Conservation (phyloP, 176 grass and related monocot genomes). For the Dendrocalamus sinicus region DNA sequence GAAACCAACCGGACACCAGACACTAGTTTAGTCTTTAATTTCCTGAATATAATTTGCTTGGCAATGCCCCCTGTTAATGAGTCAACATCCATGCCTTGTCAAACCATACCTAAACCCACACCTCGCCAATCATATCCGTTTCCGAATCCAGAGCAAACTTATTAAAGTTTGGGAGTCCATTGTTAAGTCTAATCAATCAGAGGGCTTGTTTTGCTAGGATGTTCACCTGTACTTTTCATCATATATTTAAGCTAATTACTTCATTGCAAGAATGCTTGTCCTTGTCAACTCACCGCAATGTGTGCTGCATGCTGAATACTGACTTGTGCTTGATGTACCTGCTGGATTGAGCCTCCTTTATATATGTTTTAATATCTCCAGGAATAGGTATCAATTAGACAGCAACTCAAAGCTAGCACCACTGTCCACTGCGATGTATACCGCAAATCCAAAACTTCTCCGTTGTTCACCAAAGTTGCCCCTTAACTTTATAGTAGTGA, state of each 20-base stretch:
- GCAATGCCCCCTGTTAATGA: slow-evolving; percentile 45
- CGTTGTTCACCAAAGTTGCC: not conserved
- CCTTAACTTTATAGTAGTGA: not conserved
- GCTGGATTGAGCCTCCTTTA: not conserved
- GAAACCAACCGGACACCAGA: slow-evolving; percentile 6
- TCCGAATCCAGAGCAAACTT: slow-evolving; percentile 27
- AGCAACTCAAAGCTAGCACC: not conserved
- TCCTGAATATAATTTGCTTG: slow-evolving; percentile 44
- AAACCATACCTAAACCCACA: slow-evolving; percentile 58
- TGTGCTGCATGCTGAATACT: not conserved
- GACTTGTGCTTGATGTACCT: slow-evolving; percentile 23
- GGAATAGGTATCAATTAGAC: not conserved
- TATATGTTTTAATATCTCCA: not conserved
- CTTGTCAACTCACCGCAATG: not conserved
- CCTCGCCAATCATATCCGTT: slow-evolving; percentile 41
- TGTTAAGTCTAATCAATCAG: slow-evolving; percentile 45
- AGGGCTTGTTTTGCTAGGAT: slow-evolving; percentile 4
- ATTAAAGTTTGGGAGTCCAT: slow-evolving; percentile 28
- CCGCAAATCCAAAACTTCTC: slow-evolving; percentile 12
- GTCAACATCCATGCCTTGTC: slow-evolving; percentile 73
- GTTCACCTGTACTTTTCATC: not conserved
- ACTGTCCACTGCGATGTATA: not conserved
- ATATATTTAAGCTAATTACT: not conserved
- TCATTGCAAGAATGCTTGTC: not conserved
- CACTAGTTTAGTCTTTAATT: not conserved